Conservation (phyloP, 805 yeast genomes). For the Starmera pachycereana region DNA sequence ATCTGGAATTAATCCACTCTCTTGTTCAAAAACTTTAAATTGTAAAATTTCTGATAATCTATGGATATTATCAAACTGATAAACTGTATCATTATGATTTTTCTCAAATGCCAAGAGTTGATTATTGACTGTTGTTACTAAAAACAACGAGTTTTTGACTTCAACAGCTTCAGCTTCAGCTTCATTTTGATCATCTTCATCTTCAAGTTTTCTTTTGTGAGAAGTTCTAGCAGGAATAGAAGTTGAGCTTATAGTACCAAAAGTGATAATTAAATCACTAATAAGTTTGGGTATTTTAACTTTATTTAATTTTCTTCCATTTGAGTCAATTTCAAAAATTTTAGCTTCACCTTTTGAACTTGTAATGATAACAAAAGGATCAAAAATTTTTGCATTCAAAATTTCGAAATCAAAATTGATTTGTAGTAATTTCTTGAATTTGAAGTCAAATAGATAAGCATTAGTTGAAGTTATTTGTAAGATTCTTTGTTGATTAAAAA, state of each 20-base stretch:
- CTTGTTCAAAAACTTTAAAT: slow-evolving; percentile 22
- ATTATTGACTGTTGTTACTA: slow-evolving; percentile 70
- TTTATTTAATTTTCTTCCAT: slow-evolving; percentile 24
- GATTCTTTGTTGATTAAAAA: slow-evolving; percentile 44
- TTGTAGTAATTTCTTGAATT: slow-evolving; percentile 43
- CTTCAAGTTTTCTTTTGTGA: slow-evolving; percentile 15
- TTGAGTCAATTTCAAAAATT: slow-evolving; percentile 35
- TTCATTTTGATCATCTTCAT: slow-evolving; percentile 14
- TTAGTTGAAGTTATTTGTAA: slow-evolving; percentile 67
- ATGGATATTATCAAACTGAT: slow-evolving; percentile 26
- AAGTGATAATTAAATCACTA: slow-evolving; percentile 47
- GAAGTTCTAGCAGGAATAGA: slow-evolving; percentile 24
- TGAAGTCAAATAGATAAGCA: slow-evolving; percentile 50
- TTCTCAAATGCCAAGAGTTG: slow-evolving; percentile 55
- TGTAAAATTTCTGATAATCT: slow-evolving; percentile 29
- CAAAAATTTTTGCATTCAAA: slow-evolving; percentile 50
- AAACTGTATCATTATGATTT: slow-evolving; percentile 31
- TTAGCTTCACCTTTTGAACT: slow-evolving; percentile 63
- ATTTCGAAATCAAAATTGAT: slow-evolving; percentile 50
- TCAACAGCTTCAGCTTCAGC: slow-evolving; percentile 12
- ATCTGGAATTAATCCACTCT: slow-evolving; percentile 43
- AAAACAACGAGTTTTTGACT: slow-evolving; percentile 32
- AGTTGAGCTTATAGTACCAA: slow-evolving; percentile 53
- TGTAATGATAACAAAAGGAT: slow-evolving; percentile 53
- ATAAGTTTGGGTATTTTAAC: slow-evolving; percentile 26